Conservation (phyloP, 2,329 filamentous ascomycete species). For the Claviceps paspali region DNA sequence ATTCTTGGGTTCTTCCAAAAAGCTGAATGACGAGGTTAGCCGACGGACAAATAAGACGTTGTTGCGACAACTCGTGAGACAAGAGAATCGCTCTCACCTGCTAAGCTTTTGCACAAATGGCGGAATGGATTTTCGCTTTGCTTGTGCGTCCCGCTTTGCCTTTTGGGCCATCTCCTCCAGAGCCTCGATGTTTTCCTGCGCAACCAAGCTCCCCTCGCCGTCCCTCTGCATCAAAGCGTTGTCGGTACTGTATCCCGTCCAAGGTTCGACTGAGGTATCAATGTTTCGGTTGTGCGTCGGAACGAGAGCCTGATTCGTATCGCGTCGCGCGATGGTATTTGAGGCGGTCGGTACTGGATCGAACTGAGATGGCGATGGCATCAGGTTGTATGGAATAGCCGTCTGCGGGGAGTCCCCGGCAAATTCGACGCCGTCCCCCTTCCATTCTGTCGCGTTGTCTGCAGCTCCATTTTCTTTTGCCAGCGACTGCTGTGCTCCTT, state of each 20-base stretch:
- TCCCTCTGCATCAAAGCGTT: slow-evolving; percentile 22
- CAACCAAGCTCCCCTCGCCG: slow-evolving; percentile 19
- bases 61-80: background rate
- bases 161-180: slow-evolving; percentile 65
- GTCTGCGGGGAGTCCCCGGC: slow-evolving; percentile 19
- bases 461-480: slow-evolving; percentile 28
- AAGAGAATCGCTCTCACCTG: slow-evolving; percentile 46
- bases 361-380: slow-evolving; percentile 21
- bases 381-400: slow-evolving; percentile 24
- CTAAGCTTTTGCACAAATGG: slow-evolving; percentile 96
- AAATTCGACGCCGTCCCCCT: slow-evolving; percentile 23
- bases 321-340: slow-evolving; percentile 36
- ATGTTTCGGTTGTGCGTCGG: slow-evolving; percentile 26
- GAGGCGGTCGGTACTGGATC: slow-evolving; percentile 22
- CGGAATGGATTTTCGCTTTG: slow-evolving; percentile 88
- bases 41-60: background rate
- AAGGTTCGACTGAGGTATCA: slow-evolving; percentile 24
- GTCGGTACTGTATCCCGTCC: slow-evolving; percentile 28
- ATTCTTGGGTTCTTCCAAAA: slow-evolving; percentile 84
- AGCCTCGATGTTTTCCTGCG: slow-evolving; percentile 60
- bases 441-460: slow-evolving; percentile 34
- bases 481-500: slow-evolving; percentile 34
- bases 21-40: slow-evolving; percentile 36
- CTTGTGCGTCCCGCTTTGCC: slow-evolving; percentile 75
- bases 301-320: slow-evolving; percentile 35